Evolutionary conservation across 1,284 basidiomycete genomes (phyloP).

Genomic region (Phellopilus nigrolimitatus): DNA sequence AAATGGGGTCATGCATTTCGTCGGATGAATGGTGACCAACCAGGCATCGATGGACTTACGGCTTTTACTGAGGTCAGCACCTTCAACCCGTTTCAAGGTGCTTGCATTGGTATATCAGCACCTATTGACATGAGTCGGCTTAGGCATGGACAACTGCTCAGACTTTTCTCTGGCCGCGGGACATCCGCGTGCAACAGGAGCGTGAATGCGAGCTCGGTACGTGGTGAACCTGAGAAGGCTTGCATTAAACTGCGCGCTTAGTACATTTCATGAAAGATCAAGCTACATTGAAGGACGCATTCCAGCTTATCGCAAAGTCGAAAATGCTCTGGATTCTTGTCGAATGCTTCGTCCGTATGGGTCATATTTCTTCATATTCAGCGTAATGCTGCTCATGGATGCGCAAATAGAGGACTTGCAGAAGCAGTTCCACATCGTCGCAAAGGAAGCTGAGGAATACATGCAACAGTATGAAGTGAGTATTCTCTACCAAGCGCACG

Average conservation of each 20-base stretch:
- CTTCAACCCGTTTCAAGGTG: slow-evolving; percentile 13
- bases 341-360: slow-evolving; percentile 17
- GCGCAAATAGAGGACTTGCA: slow-evolving; percentile 53
- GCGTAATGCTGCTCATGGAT: background rate
- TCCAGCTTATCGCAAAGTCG: slow-evolving; percentile 15
- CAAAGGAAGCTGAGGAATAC: slow-evolving; percentile 51
- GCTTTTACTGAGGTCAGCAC: slow-evolving; percentile 53
- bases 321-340: slow-evolving; percentile 20
- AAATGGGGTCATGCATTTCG: slow-evolving; percentile 63
- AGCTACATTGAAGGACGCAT: slow-evolving; percentile 9
- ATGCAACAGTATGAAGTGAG: slow-evolving; percentile 60
- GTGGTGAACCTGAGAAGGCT: slow-evolving; percentile 11
- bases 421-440: slow-evolving; percentile 52
- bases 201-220: slow-evolving; percentile 37
- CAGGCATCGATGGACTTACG: slow-evolving; percentile 63
- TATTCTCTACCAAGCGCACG: slow-evolving; percentile 1
- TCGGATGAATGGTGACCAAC: slow-evolving; percentile 55
- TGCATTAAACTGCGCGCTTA: background rate
- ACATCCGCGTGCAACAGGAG: slow-evolving; percentile 38
- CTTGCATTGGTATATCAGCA: background rate
- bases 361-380: background rate
- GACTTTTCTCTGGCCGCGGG: slow-evolving; percentile 52
- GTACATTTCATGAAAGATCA: slow-evolving; percentile 1
- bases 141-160: slow-evolving; percentile 63
- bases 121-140: slow-evolving; percentile 8